Evolutionary conservation across 495 filamentous ascomycete genomes (phyloP).

Genomic region (Schizothecium vesticola): DNA sequence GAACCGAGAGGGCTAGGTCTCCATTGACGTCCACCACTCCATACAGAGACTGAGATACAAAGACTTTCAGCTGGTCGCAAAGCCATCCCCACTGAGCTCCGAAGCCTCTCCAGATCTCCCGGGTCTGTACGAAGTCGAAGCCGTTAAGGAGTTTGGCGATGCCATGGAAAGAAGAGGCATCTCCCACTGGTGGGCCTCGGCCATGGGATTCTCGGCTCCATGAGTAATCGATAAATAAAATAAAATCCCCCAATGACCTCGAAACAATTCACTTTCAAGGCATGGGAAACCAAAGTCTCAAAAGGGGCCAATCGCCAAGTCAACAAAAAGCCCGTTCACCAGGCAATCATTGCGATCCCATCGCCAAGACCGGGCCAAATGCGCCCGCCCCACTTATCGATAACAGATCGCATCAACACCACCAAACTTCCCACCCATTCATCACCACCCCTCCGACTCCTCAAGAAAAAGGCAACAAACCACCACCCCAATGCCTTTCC

Average conservation of each 20-base stretch:
- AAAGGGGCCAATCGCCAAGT: neutral
- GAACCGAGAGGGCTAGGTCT: neutral
- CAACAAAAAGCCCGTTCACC: neutral
- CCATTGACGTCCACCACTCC: neutral
- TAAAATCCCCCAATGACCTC: neutral
- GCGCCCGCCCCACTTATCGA: neutral
- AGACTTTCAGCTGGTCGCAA: conserved; percentile 26
- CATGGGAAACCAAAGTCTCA: neutral
- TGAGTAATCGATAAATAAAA: neutral
- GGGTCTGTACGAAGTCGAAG: conserved; percentile 22
- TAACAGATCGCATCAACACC: neutral
- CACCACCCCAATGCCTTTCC: neutral
- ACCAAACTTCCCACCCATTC: neutral
- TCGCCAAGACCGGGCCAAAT: neutral
- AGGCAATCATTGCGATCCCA: neutral
- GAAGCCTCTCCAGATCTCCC: conserved; percentile 4
- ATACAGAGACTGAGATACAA: conserved; percentile 29
- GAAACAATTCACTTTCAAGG: neutral
- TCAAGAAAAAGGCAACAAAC: neutral
- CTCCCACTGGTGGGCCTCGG: conserved; percentile 23
- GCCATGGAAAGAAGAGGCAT: conserved; percentile 28
- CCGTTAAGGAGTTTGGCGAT: conserved; percentile 24
- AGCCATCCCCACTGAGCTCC: conserved; percentile 17
- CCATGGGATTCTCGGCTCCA: conserved; percentile 23
- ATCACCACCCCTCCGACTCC: neutral